phyloP scores from a whole-genome alignment of 208 protist species.

The Acanthamoeba divionensis region DNA sequence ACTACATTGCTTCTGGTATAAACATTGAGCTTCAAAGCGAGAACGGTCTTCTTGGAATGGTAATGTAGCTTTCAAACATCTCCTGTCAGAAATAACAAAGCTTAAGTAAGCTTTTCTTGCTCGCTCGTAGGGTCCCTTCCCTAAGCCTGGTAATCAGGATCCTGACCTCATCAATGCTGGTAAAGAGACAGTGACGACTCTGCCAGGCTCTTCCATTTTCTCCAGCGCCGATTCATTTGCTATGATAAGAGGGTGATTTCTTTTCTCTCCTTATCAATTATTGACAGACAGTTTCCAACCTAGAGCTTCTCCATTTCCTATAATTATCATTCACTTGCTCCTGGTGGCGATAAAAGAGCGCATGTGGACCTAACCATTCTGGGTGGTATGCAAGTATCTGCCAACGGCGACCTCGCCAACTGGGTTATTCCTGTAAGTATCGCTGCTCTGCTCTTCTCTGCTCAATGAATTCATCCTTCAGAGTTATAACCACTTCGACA shows the following conservation, averaged over 20 bases:
- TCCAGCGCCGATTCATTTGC: conserved; percentile 90
- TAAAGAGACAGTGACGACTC: conserved; percentile 92
- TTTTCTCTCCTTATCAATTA: not conserved
- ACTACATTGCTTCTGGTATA: conserved; percentile 86
- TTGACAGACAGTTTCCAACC: too few species aligned
- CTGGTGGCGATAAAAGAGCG: conserved; percentile 70
- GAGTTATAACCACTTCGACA: too few species aligned
- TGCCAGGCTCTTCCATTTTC: conserved; percentile 92
- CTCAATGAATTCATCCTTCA: too few species aligned
- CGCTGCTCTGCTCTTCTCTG: too few species aligned
- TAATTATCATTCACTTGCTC: not conserved
- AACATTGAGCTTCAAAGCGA: conserved; percentile 88
- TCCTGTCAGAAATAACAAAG: not conserved
- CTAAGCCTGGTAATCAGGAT: conserved; percentile 84
- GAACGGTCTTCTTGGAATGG: conserved; percentile 89
- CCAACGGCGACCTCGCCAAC: conserved; percentile 94
- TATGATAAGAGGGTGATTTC: conserved; percentile 91
- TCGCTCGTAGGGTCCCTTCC: conserved; percentile 87
- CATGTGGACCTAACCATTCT: conserved; percentile 95
- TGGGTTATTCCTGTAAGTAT: conserved; percentile 91
- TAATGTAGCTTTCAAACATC: not conserved
- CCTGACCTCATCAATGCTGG: conserved; percentile 94
- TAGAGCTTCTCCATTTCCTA: not conserved
- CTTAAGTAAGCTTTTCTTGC: not conserved
- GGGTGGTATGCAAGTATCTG: conserved; percentile 91